A percentile compares a stretch with the other conserved stretches of the same genome.
These are phyloP conservation scores for Blastocystis hominis DNA, from an alignment of 352 stramenopile genomes.

Conservation along the genomic window DNA sequence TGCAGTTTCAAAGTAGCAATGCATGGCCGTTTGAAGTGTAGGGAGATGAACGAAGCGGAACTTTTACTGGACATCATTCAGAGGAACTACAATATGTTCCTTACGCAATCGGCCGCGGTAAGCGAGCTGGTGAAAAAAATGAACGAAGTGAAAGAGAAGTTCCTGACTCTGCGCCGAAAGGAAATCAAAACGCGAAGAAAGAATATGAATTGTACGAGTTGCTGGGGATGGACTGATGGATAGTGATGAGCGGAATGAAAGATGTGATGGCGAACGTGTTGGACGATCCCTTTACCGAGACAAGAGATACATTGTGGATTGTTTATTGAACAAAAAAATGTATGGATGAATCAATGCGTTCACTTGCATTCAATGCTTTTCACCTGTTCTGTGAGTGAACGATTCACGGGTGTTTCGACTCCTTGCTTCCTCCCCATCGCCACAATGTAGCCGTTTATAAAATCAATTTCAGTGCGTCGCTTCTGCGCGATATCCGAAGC, in stretches of 20 bases:
- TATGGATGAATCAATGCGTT: background rate
- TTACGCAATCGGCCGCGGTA: conserved; percentile 22
- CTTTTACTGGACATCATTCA: conserved; percentile 1
- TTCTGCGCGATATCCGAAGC: conserved; percentile 34
- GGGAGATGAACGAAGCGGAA: conserved; percentile 38
- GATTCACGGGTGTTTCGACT: background rate
- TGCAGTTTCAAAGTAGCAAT: background rate
- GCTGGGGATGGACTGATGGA: background rate
- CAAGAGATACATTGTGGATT: background rate
- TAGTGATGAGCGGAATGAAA: conserved; percentile 53
- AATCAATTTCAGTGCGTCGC: conserved; percentile 25
- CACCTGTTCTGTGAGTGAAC: background rate
- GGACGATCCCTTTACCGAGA: conserved; percentile 37
- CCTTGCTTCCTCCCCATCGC: background rate
- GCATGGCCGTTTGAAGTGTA: background rate
- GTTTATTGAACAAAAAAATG: conserved; percentile 10
- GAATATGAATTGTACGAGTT: conserved; percentile 27
- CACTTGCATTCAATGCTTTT: background rate
- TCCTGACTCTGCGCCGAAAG: conserved; percentile 9
- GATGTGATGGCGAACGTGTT: conserved; percentile 50
- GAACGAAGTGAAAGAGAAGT: conserved; percentile 47
- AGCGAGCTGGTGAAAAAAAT: background rate
- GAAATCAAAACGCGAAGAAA: conserved; percentile 32
- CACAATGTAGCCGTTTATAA: conserved; percentile 53
- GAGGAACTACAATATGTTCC: conserved; percentile 37